phyloP scores from a whole-genome alignment of 305 asterid species.

The Fraxinus ornus region DNA sequence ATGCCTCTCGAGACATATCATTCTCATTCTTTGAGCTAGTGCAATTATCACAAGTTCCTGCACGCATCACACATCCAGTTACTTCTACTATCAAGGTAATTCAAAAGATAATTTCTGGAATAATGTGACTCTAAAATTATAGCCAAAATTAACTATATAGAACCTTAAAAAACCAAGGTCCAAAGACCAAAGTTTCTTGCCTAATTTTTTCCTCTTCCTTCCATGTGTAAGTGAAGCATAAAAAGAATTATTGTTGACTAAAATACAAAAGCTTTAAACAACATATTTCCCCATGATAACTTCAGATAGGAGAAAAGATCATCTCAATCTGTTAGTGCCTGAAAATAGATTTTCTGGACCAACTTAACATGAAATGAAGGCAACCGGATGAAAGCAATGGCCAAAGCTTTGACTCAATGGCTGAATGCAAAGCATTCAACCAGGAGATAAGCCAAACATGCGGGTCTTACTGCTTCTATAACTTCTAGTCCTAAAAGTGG shows the following conservation, averaged over 20 bases:
- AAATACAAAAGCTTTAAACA: conserved; percentile 4
- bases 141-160: not conserved
- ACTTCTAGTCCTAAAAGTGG: not conserved
- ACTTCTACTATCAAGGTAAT: conserved; percentile 12
- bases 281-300: not conserved
- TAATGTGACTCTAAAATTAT: conserved; percentile 9
- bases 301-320: conserved; percentile 3
- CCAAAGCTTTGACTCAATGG: not conserved
- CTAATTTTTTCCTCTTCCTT: conserved; percentile 3
- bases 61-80: conserved; percentile 28
- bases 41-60: conserved; percentile 95
- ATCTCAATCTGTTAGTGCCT: not conserved
- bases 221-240: conserved; percentile 2
- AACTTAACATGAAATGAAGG: not conserved
- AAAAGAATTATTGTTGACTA: not conserved
- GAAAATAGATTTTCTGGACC: not conserved
- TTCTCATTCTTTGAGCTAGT: conserved; percentile 64
- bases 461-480: not conserved
- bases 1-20: conserved; percentile 87
- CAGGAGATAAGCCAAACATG: not conserved
- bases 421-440: not conserved
- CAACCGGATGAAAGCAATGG: not conserved
- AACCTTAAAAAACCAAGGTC: not conserved
- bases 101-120: conserved; percentile 12
- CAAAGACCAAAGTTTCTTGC: not conserved